phyloP scores from a whole-genome alignment of 169 alveolate species.

The Cryptosporidium bovis region DNA sequence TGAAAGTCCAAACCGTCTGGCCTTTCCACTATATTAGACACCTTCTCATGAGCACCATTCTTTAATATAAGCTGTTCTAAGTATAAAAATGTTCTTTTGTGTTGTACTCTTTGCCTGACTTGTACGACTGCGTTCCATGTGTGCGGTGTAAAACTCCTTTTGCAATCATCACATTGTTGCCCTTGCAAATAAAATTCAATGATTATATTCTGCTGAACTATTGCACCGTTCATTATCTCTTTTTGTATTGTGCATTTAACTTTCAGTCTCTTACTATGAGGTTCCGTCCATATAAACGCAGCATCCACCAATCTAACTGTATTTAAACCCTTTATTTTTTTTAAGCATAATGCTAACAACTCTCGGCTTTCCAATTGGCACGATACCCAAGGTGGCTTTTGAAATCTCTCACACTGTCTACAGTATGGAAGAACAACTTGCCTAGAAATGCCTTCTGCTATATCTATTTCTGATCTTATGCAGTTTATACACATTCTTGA shows the following conservation, averaged over 20 bases:
- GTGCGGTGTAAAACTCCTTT: constrained; percentile 97
- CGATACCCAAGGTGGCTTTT: constrained; percentile 94
- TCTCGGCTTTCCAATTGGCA: constrained; percentile 96
- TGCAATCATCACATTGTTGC: constrained; percentile 97
- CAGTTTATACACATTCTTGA: constrained; percentile 93
- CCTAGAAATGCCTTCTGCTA: constrained; percentile 90
- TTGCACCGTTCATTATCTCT: constrained; percentile 93
- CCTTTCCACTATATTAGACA: constrained; percentile 90
- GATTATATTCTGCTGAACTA: constrained; percentile 89
- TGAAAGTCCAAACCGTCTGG: constrained; percentile 98
- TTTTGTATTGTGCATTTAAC: constrained; percentile 94
- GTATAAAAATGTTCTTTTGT: constrained; percentile 94
- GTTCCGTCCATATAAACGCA: constrained; percentile 95
- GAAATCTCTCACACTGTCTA: constrained; percentile 91
- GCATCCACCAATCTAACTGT: constrained; percentile 94
- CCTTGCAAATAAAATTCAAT: constrained; percentile 91
- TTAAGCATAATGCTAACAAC: constrained; percentile 94
- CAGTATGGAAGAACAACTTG: constrained; percentile 83
- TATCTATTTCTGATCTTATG: constrained; percentile 89
- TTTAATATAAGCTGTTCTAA: constrained; percentile 96
- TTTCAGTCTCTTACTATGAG: constrained; percentile 95
- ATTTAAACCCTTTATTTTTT: constrained; percentile 94
- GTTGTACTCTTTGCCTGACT: constrained; percentile 96
- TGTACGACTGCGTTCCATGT: constrained; percentile 97
- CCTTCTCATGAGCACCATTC: constrained; percentile 93